Base-by-base conservation (phyloP, 1,284 basidiomycete species). In the Termitomyces sp. region DNA sequence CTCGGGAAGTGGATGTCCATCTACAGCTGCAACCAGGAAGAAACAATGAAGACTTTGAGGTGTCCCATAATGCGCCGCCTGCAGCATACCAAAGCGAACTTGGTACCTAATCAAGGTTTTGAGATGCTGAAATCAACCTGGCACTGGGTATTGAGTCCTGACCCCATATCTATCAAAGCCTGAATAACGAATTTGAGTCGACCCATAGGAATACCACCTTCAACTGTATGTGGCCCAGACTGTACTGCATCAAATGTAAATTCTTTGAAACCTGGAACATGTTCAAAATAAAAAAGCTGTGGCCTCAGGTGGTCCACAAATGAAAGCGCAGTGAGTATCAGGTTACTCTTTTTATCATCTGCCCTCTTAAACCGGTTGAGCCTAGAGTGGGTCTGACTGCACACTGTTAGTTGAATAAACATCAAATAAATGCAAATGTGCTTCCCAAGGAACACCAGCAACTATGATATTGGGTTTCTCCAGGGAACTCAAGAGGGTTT, bases 361-460 rank as follows among this genome's bases (percentile, higher is more conserved):
- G 75, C 76, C 48, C 67, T 74, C 45, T 74, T 75, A 59, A 66
- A 82, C 73, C 77, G 80, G 56, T 85, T 85, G 14, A 83, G 60
- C 44, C 71, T 55, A 52, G 81, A 76, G 70, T 86, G 72, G 55
- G 76, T 69, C 69, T 84, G 75, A 63, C 82, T 83, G 49, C 8
- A 39, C 8, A 57, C 40, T 24, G 53, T 7, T 54, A 33, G 21
- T 24, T 37, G 14, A 9, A 37, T 16, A 46, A 19, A 19, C 11
- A 26, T 55, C 10, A 38, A 31, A 45, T 43, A 33, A 45, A 14
- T 55, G 21, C 16, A 39, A n/a, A 26, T 13, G n/a, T 10, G 62
- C 71, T 47, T 64, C 84, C 87, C 88, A 91, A 46, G 88, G 88
- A 60, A 90, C 86, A 0, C 88, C 88, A 10, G 82, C 77, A 14